Evolutionary conservation across 108 stramenopile species (phyloP), one percentile per base, ranked within the genome.

Genomic region (Nitzschia palea): DNA sequence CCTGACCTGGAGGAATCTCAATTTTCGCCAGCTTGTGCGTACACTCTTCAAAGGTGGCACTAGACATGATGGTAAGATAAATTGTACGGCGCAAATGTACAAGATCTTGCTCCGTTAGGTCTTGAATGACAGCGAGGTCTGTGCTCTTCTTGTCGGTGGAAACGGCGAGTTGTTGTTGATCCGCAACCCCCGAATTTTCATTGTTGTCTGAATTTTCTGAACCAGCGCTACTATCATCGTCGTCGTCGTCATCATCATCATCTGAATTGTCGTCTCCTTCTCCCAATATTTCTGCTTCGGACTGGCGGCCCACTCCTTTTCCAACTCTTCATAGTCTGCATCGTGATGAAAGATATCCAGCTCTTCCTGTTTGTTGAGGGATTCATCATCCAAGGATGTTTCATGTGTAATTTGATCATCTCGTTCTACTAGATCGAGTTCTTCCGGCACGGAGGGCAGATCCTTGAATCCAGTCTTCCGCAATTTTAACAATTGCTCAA

Each of bases 51-150:
- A 97, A 98, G 9, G 93, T 93, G 18, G 96, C 94, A 50, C 88
- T 90, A n/a, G 93, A 94, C 99, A 98, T 98, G 65, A 99, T 99
- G 26, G 98, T 98, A 44, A 99, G 81, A 69, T 98, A 99, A 59
- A 99, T 98, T 12, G 96, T 97, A 52, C 97, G 85, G 3, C 98
- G 94, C 58, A 99, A 79, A 71, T 98, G 95, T 42, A 98, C 93
- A 65, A 99, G 83, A 71, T 98, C 99, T 5, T 83, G 77, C 70
- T 95, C 95, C 15, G 93, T 82, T 63, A 95, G 63, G 64, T 95
- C 92, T 59, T 91, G 79, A 53, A 93, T 78, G 9, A 78, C 70
- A 9, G 73, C 73, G 22, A 80, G 64, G 44, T 80, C 71, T 28
- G 80, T 82, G 28, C 65, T 17, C 29, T 40, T 59, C 26, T 36